These are phyloP conservation scores for Dictyostelium brefeldianum DNA, from an alignment of 78 protist species.

Conservation along the genomic window DNA sequence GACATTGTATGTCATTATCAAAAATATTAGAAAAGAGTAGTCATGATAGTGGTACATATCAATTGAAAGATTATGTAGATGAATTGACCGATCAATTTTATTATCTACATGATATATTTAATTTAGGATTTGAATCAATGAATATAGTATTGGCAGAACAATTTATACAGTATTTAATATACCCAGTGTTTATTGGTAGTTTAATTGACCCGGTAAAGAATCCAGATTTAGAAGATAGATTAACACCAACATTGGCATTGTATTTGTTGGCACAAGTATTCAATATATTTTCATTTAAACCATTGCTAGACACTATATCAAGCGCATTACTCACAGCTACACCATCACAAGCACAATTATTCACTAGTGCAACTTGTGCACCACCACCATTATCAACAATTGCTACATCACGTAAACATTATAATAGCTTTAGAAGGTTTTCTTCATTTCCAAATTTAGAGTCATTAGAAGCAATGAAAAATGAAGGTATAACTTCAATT, in stretches of 20 bases:
- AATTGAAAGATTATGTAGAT: constrained; percentile 52
- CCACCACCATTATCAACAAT: constrained; percentile 54
- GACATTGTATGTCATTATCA: constrained; percentile 60
- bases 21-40: constrained; percentile 57
- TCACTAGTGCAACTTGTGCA: constrained; percentile 12
- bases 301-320: constrained; percentile 73
- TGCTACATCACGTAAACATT: constrained; percentile 42
- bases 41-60: constrained; percentile 32
- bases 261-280: constrained; percentile 83
- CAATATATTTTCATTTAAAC: constrained; percentile 70
- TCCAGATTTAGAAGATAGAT: constrained; percentile 47
- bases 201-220: constrained; percentile 20
- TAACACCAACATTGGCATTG: constrained; percentile 78
- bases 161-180: constrained; percentile 72
- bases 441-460: constrained; percentile 73
- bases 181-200: constrained; percentile 82
- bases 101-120: constrained; percentile 85
- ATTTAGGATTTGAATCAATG: constrained; percentile 77
- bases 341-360: constrained; percentile 24
- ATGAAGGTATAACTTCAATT: background rate
- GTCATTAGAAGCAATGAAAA: background rate
- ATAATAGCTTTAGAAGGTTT: constrained; percentile 51
- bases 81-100: constrained; percentile 82
- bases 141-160: constrained; percentile 80
- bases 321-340: constrained; percentile 63